Evolutionary conservation across 2,329 filamentous ascomycete genomes (phyloP), one percentile per base, ranked within the genome.

Genomic region (Microcyclospora tardicrescens): DNA sequence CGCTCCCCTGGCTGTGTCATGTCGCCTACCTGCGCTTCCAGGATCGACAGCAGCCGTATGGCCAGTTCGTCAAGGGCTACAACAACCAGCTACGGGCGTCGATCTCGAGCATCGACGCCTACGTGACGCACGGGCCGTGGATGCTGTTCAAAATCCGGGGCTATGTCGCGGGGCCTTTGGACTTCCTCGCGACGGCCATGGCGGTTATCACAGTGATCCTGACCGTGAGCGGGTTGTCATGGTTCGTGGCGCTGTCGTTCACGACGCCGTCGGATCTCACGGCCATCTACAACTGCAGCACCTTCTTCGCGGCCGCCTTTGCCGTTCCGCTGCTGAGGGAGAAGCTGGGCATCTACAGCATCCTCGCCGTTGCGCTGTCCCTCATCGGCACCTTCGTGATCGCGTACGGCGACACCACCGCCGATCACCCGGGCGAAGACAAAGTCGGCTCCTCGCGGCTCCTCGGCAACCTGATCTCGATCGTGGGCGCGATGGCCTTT

Each of bases 251-350:
- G 3, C 42, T 58, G 15, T 46, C 45, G 13, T 42, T 55, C 10
- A 58, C 55, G 13, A 58, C 55, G 8, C 55, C 55, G 1, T 52
- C 51, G 12, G 55, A 58, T 44, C 41, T 57, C 27, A 57, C 54
- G 16, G 55, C 55, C 5, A 58, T 58, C 40, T 57, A 57, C 51
- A 58, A 58, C 37, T 54, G 49, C 41, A 47, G 51, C n/a, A 57
- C 53, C 1, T 57, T 58, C 45, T 58, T 58, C 37, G 55, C 55
- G 10, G 54, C 54, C 5, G 51, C 48, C 1, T 58, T 58, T 43
- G 49, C 44, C 31, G 49, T 57, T 1, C 55, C 55, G 2, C 37
- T 58, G 3, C 42, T 58, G 13, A 49, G 48, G 16, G 53, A 58
- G 35, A 49, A 43, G 29, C 43, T 58, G 2, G 49, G 53, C 32